These are phyloP conservation scores for Melampsora abietis-canadensis DNA, from an alignment of 1,284 basidiomycete genomes.

Conservation along the genomic window DNA sequence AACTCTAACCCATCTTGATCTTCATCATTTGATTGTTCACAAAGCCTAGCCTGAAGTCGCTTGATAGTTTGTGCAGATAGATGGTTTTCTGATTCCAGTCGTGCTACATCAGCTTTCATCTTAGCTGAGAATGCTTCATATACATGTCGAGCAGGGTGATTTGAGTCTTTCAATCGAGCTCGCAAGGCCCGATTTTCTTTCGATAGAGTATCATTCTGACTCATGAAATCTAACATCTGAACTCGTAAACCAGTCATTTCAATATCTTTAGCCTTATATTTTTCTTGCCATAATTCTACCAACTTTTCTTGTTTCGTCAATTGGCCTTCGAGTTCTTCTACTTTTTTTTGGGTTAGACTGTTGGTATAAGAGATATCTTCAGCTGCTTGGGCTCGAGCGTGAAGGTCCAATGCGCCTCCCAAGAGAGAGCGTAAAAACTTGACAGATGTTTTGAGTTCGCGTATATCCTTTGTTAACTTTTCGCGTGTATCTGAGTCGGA, in stretches of 20 bases:
- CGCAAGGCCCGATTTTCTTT: conserved; percentile 3
- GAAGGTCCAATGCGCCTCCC: background rate
- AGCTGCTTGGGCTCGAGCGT: background rate
- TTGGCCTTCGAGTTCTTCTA: background rate
- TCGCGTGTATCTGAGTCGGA: background rate
- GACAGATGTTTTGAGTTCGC: background rate
- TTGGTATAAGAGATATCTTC: background rate
- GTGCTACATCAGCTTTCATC: conserved; percentile 1
- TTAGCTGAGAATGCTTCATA: conserved; percentile 2
- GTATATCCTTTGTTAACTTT: background rate
- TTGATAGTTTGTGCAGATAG: conserved; percentile 1
- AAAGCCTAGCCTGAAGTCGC: background rate
- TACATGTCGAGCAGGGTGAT: conserved; percentile 1
- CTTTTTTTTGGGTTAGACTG: background rate
- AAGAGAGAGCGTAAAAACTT: background rate
- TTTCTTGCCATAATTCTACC: background rate
- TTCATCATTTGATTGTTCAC: background rate
- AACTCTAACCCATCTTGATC: background rate
- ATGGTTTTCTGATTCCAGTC: background rate
- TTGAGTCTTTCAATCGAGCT: conserved; percentile 2
- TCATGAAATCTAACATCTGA: background rate
- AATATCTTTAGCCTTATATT: background rate
- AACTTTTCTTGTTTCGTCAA: background rate
- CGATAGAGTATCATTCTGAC: conserved; percentile 2
- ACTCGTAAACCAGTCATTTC: background rate